Evolutionary conservation across 257 asterid species (phyloP).

Genomic region (Petrea volubilis): DNA sequence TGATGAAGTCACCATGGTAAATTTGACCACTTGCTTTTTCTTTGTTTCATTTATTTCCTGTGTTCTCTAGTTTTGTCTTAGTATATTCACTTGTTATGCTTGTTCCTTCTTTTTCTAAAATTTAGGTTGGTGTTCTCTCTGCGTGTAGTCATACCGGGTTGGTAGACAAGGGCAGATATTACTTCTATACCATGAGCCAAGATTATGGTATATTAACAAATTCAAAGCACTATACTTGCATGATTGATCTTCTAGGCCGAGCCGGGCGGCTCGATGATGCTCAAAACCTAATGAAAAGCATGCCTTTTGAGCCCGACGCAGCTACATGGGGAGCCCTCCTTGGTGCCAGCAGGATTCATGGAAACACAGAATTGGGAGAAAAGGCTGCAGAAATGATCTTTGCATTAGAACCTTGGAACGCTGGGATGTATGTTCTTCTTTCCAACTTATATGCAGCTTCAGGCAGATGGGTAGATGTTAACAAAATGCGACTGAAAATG

Average conservation of each 20-base stretch:
- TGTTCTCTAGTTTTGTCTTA: not conserved
- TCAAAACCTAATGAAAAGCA: conserved; percentile 56
- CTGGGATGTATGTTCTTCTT: conserved; percentile 91
- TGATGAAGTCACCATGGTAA: conserved; percentile 92
- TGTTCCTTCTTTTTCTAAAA: too few species aligned
- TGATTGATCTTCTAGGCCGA: conserved; percentile 93
- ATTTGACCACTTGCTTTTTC: not conserved
- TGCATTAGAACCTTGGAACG: conserved; percentile 81
- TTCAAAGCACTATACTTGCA: conserved; percentile 85
- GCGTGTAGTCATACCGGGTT: conserved; percentile 93
- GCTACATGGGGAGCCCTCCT: conserved; percentile 99
- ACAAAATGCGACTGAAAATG: conserved; percentile 76
- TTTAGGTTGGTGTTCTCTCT: conserved; percentile 77
- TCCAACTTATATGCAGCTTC: conserved; percentile 89
- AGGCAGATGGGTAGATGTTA: conserved; percentile 83
- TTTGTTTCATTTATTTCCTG: not conserved
- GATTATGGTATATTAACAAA: conserved; percentile 72
- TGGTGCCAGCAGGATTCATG: conserved; percentile 95
- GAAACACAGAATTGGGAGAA: conserved; percentile 80
- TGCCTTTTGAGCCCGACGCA: conserved; percentile 94
- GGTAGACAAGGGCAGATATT: conserved; percentile 67
- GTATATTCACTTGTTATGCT: conserved; percentile 8
- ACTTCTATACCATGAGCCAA: conserved; percentile 68
- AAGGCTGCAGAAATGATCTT: conserved; percentile 90
- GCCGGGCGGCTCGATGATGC: conserved; percentile 91